Evolutionary conservation across 805 yeast genomes (phyloP), one percentile per base, ranked within the genome.

Genomic region (Starmerella riodocensis): DNA sequence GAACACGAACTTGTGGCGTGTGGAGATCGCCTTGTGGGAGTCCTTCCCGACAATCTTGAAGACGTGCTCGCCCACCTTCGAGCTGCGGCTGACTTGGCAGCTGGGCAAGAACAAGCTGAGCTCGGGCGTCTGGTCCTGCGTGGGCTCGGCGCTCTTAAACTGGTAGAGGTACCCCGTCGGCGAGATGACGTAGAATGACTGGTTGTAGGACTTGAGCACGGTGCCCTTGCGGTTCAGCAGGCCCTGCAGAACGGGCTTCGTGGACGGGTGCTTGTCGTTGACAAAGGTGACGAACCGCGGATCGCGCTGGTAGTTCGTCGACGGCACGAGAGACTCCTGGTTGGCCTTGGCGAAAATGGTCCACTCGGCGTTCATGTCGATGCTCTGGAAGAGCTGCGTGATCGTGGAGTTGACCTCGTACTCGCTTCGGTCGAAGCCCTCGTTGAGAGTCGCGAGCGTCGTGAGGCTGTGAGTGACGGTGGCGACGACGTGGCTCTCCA

Each of bases 231-330:
- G 64, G 47, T 58, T 56, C 29, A 71, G 52, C 21, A 60, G 45
- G 28, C 76, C 76, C 48, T 68, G 72, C 13, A 70, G 53, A 20
- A 69, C 53, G 2, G 76, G 74, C 24, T 40, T 46, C 6, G 69
- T 58, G 3, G 70, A 48, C 23, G 55, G 56, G 49, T 67, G 69
- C 36, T 53, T 52, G 43, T 56, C 54, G 49, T 69, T 64, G 23
- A 61, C 53, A 49, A 64, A 71, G 5, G 59, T 45, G 22, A 69
- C 52, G 21, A 49, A 43, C 13, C 52, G 51, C 27, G 66, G 44
- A 16, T 57, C 53, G 29, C 74, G 60, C 50, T 67, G 66, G 36
- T 53, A 50, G 40, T 57, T 55, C 16, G 37, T 31, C 12, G 58
- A 46, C 20, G 58, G 57, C 9, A 67, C 57, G 20, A 70, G 55